Evolutionary conservation across 345 rosid genomes (phyloP).

Genomic region (Syzygium oleosum): DNA sequence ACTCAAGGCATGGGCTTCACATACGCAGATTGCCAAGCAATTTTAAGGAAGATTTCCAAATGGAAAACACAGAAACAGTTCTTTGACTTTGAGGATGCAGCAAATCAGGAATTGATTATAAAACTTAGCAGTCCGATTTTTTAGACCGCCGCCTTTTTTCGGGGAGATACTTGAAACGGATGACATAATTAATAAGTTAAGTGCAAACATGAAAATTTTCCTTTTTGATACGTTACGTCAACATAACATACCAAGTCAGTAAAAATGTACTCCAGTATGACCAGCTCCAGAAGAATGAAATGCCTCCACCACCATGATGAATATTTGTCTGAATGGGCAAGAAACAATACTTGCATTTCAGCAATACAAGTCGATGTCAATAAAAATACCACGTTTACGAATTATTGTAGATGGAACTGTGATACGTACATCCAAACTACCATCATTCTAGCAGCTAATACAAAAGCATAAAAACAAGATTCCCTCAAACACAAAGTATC

Average conservation of each 20-base stretch:
- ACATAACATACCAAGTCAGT: constrained; percentile 77
- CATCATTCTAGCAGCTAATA: background rate
- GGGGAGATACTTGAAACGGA: background rate
- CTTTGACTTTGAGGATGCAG: background rate
- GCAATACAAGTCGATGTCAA: background rate
- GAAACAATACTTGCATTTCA: background rate
- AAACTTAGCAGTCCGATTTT: background rate
- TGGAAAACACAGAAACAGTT: background rate
- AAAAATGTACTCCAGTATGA: constrained; percentile 97
- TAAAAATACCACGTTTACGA: background rate
- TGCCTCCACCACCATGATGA: constrained; percentile 5
- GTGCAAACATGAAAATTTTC: background rate
- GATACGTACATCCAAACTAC: background rate
- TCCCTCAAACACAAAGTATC: background rate
- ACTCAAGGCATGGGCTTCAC: background rate
- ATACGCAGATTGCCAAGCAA: background rate
- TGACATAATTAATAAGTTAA: background rate
- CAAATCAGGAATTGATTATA: background rate
- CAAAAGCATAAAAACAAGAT: background rate
- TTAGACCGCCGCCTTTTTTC: background rate
- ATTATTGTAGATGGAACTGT: background rate
- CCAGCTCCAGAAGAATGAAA: constrained; percentile 92
- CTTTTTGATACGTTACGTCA: background rate
- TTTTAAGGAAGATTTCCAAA: background rate
- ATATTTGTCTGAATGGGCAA: constrained; percentile 4